Base-by-base conservation (phyloP, 257 asterid genomes). In the Euphrasia confusa region DNA sequence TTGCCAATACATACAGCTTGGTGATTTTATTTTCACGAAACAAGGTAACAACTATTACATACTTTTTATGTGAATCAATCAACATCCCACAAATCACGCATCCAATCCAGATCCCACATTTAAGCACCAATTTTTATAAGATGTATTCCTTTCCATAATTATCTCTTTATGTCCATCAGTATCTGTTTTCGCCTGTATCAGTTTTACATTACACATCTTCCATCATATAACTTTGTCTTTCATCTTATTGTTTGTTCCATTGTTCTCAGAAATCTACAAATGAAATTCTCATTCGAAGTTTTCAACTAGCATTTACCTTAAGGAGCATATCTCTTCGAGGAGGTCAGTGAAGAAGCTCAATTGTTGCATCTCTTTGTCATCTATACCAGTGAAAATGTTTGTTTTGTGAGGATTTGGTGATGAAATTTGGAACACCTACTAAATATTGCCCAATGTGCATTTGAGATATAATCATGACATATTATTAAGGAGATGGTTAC, bases 1-100 rank as follows among this genome's bases (percentile, higher is more conserved):
- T 85, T 74, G 88, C 94, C 50, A 79, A 85, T 75, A 85, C 90
- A 57, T 85, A 80, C 81, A 70, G 88, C 76, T 81, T 85, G 78
- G 77, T 81, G 76, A 57, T 85, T 71, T 77, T 85, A 76, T 81
- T 79, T 77, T 83, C 94, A 68, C 82, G 67, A 70, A 77, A 70
- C 71, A 85, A 85, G 90, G 94, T 85, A 72, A 68, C 21, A 27
- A 45, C 56, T 53, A 39, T 24, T 18, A 21, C 33, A 18, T 28
- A 40, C 35, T 44, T 52, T 30, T 15, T 32, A 58, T 13, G 61
- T 61, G 63, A 55, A 68, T 33, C 39, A 33, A 33, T 4, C 39
- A 33, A 33, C 8, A 33, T 33, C 39, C 39, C 39, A 33, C 39
- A 33, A 33, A 33, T 33, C 7, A 33, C 4, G 39, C 39, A 33